A percentile compares a stretch with the other conserved stretches of the same genome.
phyloP scores from a whole-genome alignment of 1,284 basidiomycete genomes.

The Trichosporon asahii region DNA sequence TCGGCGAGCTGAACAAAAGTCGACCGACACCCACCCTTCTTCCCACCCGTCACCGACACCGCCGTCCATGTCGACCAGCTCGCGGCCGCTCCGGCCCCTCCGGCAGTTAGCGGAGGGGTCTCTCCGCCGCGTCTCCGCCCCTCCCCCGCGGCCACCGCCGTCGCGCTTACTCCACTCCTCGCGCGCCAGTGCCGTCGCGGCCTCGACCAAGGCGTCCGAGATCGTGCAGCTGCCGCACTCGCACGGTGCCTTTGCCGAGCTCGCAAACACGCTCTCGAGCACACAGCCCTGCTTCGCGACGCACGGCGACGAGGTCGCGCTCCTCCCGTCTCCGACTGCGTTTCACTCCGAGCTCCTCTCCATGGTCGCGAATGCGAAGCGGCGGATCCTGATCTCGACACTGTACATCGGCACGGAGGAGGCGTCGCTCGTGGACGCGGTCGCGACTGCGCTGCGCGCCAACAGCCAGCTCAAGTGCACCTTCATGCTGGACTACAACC shows the following conservation, averaged over 20 bases:
- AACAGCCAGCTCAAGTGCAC: conserved; percentile 67
- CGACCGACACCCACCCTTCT: neutral
- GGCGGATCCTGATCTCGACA: conserved; percentile 79
- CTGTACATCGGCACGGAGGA: conserved; percentile 74
- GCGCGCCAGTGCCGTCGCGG: neutral
- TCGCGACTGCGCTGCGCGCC: conserved; percentile 60
- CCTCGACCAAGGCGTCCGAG: conserved; percentile 3
- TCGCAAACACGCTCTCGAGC: conserved; percentile 30
- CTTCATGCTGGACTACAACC: conserved; percentile 81
- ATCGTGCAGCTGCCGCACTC: neutral
- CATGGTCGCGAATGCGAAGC: conserved; percentile 68
- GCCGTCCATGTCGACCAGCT: neutral
- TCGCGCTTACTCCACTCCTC: neutral
- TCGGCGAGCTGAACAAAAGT: neutral
- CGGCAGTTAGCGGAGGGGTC: no score
- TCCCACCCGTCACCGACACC: neutral
- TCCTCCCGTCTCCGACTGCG: conserved; percentile 52
- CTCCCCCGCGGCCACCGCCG: neutral
- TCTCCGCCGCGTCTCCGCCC: neutral
- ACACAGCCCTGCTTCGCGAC: conserved; percentile 52
- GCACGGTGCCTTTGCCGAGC: conserved; percentile 30
- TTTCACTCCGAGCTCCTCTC: conserved; percentile 55
- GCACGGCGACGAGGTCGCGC: conserved; percentile 27
- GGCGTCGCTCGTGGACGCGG: conserved; percentile 63
- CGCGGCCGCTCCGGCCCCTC: neutral